Percentiles rank a stretch among this genome's conserved stretches.
phyloP scores from a whole-genome alignment of 495 filamentous ascomycete genomes.

The Schizothecium vesticola region DNA sequence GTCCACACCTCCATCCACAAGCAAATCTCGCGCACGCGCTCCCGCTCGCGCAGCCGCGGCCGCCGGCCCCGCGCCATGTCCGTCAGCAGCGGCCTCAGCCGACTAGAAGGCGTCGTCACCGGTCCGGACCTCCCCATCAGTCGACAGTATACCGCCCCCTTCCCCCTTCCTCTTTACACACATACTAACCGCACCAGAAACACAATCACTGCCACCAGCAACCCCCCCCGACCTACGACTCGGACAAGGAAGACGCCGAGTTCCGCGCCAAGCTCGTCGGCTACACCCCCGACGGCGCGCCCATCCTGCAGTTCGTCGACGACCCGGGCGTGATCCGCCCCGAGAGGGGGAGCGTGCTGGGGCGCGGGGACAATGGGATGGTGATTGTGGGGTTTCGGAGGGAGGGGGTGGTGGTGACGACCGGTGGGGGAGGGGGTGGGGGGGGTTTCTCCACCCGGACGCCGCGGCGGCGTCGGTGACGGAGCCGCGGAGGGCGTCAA shows the following conservation, averaged over 20 bases:
- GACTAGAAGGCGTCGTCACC: conserved; percentile 12
- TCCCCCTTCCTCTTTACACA: background rate
- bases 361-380: conserved; percentile 14
- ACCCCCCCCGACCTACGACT: conserved; percentile 23
- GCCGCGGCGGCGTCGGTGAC: background rate
- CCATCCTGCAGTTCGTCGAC: conserved; percentile 25
- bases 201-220: conserved; percentile 4
- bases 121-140: conserved; percentile 23
- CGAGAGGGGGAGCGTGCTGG: conserved; percentile 24
- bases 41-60: conserved; percentile 8
- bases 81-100: conserved; percentile 6
- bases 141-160: conserved; percentile 20
- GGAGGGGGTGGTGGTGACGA: conserved; percentile 13
- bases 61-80: conserved; percentile 14
- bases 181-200: background rate
- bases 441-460: background rate
- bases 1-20: conserved; percentile 32
- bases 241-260: conserved; percentile 21
- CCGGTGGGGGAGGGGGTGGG: background rate
- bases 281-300: conserved; percentile 32
- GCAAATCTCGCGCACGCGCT: conserved; percentile 20
- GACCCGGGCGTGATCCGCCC: conserved; percentile 17
- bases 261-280: conserved; percentile 22
- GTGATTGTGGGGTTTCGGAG: conserved; percentile 26
- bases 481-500: background rate